phyloP scores from a whole-genome alignment of 1,284 basidiomycete genomes.

The Cerioporus squamosus region DNA sequence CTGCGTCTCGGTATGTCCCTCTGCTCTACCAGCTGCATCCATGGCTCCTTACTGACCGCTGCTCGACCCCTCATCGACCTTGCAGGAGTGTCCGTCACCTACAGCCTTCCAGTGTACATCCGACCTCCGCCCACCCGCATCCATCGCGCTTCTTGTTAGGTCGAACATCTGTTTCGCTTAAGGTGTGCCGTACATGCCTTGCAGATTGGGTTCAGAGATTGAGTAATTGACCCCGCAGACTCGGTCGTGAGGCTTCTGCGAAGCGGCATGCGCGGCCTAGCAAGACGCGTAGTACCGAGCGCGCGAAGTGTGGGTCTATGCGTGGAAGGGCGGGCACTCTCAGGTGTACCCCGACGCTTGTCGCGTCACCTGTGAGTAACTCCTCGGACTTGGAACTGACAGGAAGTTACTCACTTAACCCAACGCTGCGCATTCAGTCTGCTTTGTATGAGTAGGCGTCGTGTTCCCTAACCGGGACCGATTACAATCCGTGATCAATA shows the following conservation, averaged over 20 bases:
- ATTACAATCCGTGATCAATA: neutral
- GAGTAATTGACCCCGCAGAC: conserved; percentile 29
- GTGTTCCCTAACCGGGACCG: neutral
- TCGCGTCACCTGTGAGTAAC: neutral
- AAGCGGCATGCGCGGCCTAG: conserved; percentile 59
- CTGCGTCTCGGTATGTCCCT: conserved; percentile 21
- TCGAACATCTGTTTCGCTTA: conserved; percentile 56
- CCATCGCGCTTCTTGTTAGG: conserved; percentile 78
- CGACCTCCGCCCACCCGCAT: conserved; percentile 69
- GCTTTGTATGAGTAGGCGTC: neutral
- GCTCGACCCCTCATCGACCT: neutral
- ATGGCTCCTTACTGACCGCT: neutral
- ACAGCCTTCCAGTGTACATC: conserved; percentile 61
- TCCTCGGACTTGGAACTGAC: no score
- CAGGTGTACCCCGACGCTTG: neutral
- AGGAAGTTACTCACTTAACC: no score
- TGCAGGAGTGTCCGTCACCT: conserved; percentile 16
- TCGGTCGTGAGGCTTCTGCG: conserved; percentile 42
- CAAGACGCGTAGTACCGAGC: conserved; percentile 74
- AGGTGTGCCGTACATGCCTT: conserved; percentile 40
- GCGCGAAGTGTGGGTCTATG: conserved; percentile 68
- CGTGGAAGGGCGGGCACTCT: conserved; percentile 52
- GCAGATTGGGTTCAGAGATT: conserved; percentile 16
- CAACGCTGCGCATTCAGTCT: neutral
- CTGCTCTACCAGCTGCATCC: conserved; percentile 6